A percentile compares a stretch with the other conserved stretches of the same genome.
phyloP scores from a whole-genome alignment of 2,329 filamentous ascomycete genomes.

The Monilinia fructicola region DNA sequence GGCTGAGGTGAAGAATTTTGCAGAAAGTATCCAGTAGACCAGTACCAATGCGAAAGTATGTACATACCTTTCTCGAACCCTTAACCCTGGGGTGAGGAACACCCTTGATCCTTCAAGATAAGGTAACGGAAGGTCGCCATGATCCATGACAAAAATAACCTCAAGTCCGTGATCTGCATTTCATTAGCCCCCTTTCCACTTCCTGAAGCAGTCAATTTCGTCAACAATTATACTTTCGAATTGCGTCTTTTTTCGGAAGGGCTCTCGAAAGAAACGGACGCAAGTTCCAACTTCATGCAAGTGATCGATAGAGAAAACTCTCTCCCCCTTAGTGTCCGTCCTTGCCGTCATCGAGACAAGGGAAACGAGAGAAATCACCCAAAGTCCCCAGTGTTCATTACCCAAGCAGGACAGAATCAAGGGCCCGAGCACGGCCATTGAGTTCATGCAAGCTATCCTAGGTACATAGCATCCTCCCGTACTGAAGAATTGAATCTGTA shows the following conservation, averaged over 20 bases:
- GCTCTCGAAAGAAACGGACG: slow-evolving; percentile 12
- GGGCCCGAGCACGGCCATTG: slow-evolving; percentile 18
- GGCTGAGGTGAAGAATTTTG: slow-evolving; percentile 19
- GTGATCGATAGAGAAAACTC: slow-evolving; percentile 21
- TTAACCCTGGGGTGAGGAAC: slow-evolving; percentile 16
- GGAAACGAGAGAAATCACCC: slow-evolving; percentile 4
- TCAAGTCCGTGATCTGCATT: slow-evolving; percentile 20
- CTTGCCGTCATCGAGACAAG: slow-evolving; percentile 10
- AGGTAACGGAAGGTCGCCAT: slow-evolving; percentile 14
- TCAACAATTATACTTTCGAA: slow-evolving; percentile 16
- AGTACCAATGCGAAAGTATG: slow-evolving; percentile 13
- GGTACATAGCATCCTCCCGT: slow-evolving; percentile 14
- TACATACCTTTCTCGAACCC: slow-evolving; percentile 19
- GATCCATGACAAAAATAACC: slow-evolving; percentile 13
- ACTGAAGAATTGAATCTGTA: neutral
- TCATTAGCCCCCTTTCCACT: neutral
- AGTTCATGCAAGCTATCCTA: slow-evolving; percentile 21
- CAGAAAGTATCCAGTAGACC: slow-evolving; percentile 11
- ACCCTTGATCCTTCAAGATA: slow-evolving; percentile 25
- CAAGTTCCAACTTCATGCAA: slow-evolving; percentile 19
- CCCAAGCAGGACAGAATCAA: slow-evolving; percentile 9
- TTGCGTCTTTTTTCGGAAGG: slow-evolving; percentile 10
- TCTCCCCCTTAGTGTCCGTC: neutral
- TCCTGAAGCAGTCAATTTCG: slow-evolving; percentile 13
- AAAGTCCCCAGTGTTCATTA: slow-evolving; percentile 4